phyloP scores from a whole-genome alignment of 163 green algal species.

The Coccomyxa subellipsoidea region DNA sequence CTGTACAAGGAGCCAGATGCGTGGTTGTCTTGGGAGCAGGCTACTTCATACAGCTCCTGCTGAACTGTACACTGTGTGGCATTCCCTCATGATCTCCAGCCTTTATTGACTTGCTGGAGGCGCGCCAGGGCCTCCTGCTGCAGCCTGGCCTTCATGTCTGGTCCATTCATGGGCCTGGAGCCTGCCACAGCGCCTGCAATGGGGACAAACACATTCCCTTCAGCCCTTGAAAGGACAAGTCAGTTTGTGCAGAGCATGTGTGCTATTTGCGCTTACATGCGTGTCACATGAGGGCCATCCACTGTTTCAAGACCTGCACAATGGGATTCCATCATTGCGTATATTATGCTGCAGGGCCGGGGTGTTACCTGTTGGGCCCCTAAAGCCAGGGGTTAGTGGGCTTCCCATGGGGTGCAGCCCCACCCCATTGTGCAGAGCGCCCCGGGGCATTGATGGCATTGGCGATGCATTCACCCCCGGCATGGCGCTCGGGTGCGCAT shows the following conservation, averaged over 20 bases:
- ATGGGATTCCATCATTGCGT: too few species aligned
- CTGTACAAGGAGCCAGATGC: too few species aligned
- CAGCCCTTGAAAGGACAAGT: neutral
- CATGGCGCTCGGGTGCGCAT: neutral
- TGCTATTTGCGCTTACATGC: too few species aligned
- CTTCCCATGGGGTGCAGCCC: neutral
- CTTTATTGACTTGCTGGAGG: neutral
- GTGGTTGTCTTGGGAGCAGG: too few species aligned
- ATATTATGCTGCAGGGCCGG: neutral
- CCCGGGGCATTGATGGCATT: neutral
- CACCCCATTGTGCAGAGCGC: neutral
- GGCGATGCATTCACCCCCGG: neutral
- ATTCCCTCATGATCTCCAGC: neutral
- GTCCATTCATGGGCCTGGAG: neutral
- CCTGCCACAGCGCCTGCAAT: neutral
- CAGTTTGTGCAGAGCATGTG: too few species aligned
- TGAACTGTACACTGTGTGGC: neutral
- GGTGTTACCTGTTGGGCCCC: neutral
- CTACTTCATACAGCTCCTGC: too few species aligned
- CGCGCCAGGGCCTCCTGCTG: neutral
- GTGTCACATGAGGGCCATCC: too few species aligned
- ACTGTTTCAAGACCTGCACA: too few species aligned
- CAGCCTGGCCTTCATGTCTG: neutral
- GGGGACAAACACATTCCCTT: neutral
- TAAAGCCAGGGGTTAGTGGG: neutral